Evolutionary conservation across 371 early-diverging fungal genomes (phyloP), one percentile per base, ranked within the genome.

Genomic region (Cokeromyces recurvatus): DNA sequence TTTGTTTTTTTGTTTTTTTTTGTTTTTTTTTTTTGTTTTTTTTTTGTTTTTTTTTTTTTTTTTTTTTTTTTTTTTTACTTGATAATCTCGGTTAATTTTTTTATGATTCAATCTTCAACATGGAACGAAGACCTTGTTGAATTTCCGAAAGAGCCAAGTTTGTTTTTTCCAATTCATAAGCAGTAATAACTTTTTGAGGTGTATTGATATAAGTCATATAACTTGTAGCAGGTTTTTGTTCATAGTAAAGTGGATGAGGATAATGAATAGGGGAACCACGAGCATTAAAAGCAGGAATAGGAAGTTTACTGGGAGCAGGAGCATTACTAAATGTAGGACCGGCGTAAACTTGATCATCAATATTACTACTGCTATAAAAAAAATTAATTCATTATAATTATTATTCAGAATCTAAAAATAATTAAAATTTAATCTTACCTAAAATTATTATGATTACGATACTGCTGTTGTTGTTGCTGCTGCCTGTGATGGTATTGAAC

Each of bases 281-380:
- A 45, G 60, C 53, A 38, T 42, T 55, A 48, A 87, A 85, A 31
- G 82, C 74, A 43, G 90, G 90, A 51, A 90, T 74, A 23, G 90
- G 90, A 32, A 90, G 63, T 23, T 78, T 74, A 46, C 74, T 73
- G 2, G 90, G 84, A 15, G 85, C 82, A 43, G 90, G 90, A 15
- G 90, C 80, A 68, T 87, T 90, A 52, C 84, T 86, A 55, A 90
- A 90, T 27, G 81, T 84, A 11, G 90, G 86, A 32, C 90, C 90
- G 34, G 88, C 88, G 52, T 87, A 90, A 24, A 81, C 68, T 53
- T 64, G 68, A 34, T 60, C 61, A 47, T 38, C 52, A 39, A 43
- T 36, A 47, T 51, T 59, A 46, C 29, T 17, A 43, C n/a, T n/a
- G n/a, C n/a, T n/a, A n/a, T n/a, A n/a, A n/a, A n/a, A 7, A 2